Evolutionary conservation across 192 early-diverging fungal species (phyloP).

Genomic region (Backusella westeae): DNA sequence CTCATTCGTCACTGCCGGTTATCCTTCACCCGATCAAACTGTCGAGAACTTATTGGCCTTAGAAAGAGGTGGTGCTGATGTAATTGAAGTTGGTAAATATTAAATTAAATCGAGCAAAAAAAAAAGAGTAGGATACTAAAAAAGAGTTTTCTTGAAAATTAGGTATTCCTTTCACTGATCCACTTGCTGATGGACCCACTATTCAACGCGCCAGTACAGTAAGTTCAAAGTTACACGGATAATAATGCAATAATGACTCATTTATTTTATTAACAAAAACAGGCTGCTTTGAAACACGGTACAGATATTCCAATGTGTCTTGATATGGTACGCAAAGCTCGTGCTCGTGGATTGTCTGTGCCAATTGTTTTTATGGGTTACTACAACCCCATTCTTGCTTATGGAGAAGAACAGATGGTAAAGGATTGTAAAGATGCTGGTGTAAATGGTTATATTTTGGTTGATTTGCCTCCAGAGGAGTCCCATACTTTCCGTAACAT

Average conservation of each 20-base stretch:
- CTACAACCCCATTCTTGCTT: constrained; percentile 96
- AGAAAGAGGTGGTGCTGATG: constrained; percentile 89
- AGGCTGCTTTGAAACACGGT: constrained; percentile 78
- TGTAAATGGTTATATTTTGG: constrained; percentile 95
- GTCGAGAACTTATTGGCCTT: constrained; percentile 85
- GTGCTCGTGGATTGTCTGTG: constrained; percentile 76
- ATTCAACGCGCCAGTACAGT: constrained; percentile 91
- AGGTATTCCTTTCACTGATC: constrained; percentile 97
- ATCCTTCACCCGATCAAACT: constrained; percentile 74
- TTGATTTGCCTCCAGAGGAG: constrained; percentile 98
- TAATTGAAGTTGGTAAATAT: constrained; percentile 86
- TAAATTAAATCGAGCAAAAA: not conserved
- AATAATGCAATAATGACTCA: constrained; percentile 6
- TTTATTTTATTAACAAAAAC: constrained; percentile 8
- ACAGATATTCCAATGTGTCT: constrained; percentile 83
- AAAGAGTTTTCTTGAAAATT: not conserved
- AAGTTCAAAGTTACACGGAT: constrained; percentile 16
- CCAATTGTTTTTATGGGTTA: constrained; percentile 99
- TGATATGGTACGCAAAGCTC: constrained; percentile 75
- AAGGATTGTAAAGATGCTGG: constrained; percentile 80
- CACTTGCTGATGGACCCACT: constrained; percentile 94
- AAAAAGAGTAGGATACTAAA: not conserved
- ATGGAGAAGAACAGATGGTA: constrained; percentile 88
- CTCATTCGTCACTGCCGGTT: constrained; percentile 92
- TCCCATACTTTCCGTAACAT: constrained; percentile 79